These are phyloP conservation scores for Globisporangium mamillatum DNA, from an alignment of 352 stramenopile species.

Conservation along the genomic window DNA sequence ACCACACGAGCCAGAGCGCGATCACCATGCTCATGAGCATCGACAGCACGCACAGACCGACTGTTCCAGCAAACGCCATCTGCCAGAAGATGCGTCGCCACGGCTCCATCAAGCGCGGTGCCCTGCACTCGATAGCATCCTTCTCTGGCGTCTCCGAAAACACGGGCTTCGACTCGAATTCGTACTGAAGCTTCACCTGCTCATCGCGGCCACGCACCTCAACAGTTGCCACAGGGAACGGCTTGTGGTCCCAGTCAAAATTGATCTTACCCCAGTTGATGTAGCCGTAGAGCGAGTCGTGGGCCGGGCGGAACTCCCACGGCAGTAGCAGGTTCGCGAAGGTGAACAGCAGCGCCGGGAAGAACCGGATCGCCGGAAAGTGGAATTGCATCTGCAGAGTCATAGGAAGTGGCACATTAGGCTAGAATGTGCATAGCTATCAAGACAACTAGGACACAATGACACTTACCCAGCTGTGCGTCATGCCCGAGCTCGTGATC, in stretches of 20 bases:
- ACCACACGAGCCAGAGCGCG: constrained; percentile 63
- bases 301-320: constrained; percentile 70
- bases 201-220: constrained; percentile 57
- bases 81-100: constrained; percentile 41
- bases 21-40: constrained; percentile 53
- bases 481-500: constrained; percentile 93
- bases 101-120: constrained; percentile 35
- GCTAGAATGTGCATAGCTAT: not conserved
- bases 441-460: not conserved
- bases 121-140: constrained; percentile 46
- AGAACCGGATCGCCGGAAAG: constrained; percentile 43
- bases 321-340: constrained; percentile 69
- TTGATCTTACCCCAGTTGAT: constrained; percentile 93
- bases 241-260: constrained; percentile 79
- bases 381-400: constrained; percentile 68
- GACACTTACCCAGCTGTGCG: constrained; percentile 87
- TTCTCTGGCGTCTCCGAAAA: constrained; percentile 37
- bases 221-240: constrained; percentile 56
- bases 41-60: constrained; percentile 45
- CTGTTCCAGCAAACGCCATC: constrained; percentile 30
- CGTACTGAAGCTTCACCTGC: constrained; percentile 64
- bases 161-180: constrained; percentile 43
- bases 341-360: constrained; percentile 65
- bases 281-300: constrained; percentile 77
- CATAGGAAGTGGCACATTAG: not conserved